phyloP scores from a whole-genome alignment of 768 basidiomycete species.

The Trametes cubensis region DNA sequence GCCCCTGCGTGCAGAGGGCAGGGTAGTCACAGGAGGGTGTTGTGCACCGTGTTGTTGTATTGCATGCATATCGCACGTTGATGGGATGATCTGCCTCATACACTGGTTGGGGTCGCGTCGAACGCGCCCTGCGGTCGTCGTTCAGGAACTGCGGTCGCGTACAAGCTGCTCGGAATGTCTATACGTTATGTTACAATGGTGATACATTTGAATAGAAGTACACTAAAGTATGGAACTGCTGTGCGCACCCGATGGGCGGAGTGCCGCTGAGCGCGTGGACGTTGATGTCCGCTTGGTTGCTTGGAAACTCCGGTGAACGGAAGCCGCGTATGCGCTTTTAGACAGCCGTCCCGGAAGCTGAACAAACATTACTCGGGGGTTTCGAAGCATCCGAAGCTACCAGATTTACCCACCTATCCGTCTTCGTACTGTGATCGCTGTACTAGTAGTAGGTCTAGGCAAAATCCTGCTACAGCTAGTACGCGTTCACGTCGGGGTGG shows the following conservation, averaged over 20 bases:
- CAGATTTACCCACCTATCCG: too few species aligned
- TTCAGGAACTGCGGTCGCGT: conserved; percentile 25
- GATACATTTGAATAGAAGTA: conserved; percentile 7
- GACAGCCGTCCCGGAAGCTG: too few species aligned
- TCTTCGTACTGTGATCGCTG: too few species aligned
- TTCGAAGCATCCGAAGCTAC: too few species aligned
- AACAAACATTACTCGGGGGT: too few species aligned
- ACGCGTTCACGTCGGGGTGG: too few species aligned
- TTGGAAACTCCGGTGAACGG: neutral
- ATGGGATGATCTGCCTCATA: conserved; percentile 16
- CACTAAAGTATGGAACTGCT: neutral
- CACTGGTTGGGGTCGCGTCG: conserved; percentile 21
- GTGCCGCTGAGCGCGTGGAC: neutral
- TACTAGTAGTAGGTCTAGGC: too few species aligned
- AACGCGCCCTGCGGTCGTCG: conserved; percentile 20
- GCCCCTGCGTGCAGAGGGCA: conserved; percentile 31
- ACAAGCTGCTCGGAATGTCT: conserved; percentile 1
- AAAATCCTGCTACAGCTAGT: too few species aligned
- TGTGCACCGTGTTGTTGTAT: conserved; percentile 23
- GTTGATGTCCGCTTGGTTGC: neutral
- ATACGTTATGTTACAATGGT: conserved; percentile 10
- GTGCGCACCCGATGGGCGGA: neutral
- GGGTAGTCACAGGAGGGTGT: conserved; percentile 32
- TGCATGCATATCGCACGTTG: conserved; percentile 21
- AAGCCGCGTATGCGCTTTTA: neutral